Evolutionary conservation across 495 filamentous ascomycete genomes (phyloP).

Genomic region (Penicillium dipodomyicola): DNA sequence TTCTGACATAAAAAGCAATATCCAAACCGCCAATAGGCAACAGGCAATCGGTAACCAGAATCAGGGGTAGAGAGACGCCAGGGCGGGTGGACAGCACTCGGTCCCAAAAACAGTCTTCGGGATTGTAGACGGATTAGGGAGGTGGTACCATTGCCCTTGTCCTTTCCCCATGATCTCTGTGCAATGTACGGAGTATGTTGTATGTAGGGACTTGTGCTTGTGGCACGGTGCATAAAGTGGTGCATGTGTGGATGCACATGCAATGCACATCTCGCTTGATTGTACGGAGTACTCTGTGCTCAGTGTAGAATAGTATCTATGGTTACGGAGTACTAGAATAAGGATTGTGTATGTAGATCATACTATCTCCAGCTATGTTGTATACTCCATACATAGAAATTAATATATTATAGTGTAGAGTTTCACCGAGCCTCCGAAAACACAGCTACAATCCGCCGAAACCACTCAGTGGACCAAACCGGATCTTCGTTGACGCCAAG

Average conservation of each 20-base stretch:
- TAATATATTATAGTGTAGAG: neutral
- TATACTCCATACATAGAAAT: too few relatives aligned
- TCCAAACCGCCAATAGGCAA: neutral
- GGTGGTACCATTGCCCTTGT: slow-evolving; percentile 9
- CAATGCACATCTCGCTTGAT: neutral
- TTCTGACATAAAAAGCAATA: neutral
- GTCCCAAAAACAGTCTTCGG: slow-evolving; percentile 12
- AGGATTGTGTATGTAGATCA: too few relatives aligned
- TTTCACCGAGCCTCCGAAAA: neutral
- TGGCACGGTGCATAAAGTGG: neutral
- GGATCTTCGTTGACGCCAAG: slow-evolving; percentile 9
- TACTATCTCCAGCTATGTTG: too few relatives aligned
- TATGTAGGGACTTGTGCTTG: slow-evolving; percentile 6
- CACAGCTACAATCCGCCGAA: neutral
- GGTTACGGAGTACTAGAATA: too few relatives aligned
- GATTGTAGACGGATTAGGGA: slow-evolving; percentile 12
- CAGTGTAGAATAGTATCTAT: neutral
- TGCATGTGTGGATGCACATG: neutral
- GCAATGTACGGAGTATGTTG: neutral
- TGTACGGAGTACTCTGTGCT: too few relatives aligned
- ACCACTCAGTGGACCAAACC: slow-evolving; percentile 8
- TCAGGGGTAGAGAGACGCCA: neutral
- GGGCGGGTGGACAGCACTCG: neutral
- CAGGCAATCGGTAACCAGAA: neutral
- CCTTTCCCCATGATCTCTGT: slow-evolving; percentile 5